A percentile compares a stretch with the other conserved stretches of the same genome.
Evolutionary conservation across 2,329 filamentous ascomycete genomes (phyloP).

Genomic region (Aspergillus sojae): DNA sequence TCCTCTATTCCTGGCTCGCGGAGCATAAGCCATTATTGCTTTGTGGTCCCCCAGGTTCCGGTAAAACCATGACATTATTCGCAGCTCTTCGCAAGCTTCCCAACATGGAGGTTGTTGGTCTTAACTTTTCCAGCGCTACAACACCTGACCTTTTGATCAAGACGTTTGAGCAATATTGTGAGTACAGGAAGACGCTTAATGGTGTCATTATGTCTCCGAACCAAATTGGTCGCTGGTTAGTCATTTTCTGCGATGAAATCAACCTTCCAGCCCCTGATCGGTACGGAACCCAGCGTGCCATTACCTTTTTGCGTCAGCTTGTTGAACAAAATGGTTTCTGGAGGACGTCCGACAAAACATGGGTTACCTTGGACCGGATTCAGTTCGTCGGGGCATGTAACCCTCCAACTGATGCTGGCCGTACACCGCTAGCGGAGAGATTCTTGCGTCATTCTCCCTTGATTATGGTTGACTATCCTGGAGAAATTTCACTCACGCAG

Average conservation of each 20-base stretch:
- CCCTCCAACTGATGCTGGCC: constrained; percentile 93
- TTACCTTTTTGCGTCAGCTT: constrained; percentile 94
- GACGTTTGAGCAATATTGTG: constrained; percentile 99
- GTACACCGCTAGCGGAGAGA: constrained; percentile 87
- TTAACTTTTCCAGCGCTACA: constrained; percentile 99
- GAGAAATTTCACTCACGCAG: constrained; percentile 89
- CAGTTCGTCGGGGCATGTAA: constrained; percentile 99
- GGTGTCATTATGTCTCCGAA: constrained; percentile 94
- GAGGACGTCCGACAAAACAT: constrained; percentile 94
- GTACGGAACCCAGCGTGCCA: constrained; percentile 95
- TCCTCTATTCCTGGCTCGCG: constrained; percentile 98
- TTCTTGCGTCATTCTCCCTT: constrained; percentile 97
- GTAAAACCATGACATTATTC: constrained; percentile 99
- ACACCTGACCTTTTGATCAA: constrained; percentile 97
- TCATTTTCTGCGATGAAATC: constrained; percentile 99
- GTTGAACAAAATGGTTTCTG: constrained; percentile 99
- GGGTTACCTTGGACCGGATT: constrained; percentile 96
- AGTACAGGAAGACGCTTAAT: constrained; percentile 98
- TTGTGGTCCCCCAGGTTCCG: constrained; percentile 95
- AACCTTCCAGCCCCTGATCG: constrained; percentile 97
- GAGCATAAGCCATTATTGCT: constrained; percentile 97
- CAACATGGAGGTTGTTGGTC: constrained; percentile 98
- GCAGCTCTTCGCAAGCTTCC: constrained; percentile 94
- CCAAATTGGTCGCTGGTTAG: constrained; percentile 95
- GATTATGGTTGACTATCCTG: constrained; percentile 99